These are phyloP conservation scores for Rossbeevera mucosa DNA, from an alignment of 768 basidiomycete species.

Conservation along the genomic window DNA sequence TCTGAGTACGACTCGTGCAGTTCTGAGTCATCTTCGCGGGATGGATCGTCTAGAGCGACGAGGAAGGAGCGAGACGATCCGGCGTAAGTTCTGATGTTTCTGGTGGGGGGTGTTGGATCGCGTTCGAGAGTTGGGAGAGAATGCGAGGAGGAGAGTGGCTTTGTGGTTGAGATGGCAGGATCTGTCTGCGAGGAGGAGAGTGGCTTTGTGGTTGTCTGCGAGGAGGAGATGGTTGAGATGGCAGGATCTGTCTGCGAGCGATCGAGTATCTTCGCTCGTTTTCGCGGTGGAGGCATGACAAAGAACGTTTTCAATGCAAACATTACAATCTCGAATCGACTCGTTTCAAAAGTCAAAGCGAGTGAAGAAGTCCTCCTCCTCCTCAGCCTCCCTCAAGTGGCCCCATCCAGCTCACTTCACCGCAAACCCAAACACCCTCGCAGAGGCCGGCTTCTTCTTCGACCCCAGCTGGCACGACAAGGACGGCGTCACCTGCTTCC, in stretches of 20 bases:
- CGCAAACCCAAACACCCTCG: constrained; percentile 71
- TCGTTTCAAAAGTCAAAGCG: constrained; percentile 66
- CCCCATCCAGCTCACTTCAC: constrained; percentile 61
- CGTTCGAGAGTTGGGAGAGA: constrained; percentile 17
- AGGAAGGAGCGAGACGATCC: constrained; percentile 80
- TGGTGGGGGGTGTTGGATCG: no score
- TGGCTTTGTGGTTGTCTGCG: background rate
- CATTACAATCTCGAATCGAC: constrained; percentile 52
- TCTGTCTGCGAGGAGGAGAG: constrained; percentile 51
- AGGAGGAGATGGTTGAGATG: no score
- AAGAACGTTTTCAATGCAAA: constrained; percentile 40
- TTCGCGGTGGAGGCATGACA: constrained; percentile 4
- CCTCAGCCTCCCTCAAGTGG: constrained; percentile 58
- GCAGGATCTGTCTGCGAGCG: constrained; percentile 62
- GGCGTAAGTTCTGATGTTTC: constrained; percentile 62
- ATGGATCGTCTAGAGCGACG: constrained; percentile 41
- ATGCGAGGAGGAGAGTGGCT: constrained; percentile 19
- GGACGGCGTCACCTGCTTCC: constrained; percentile 79
- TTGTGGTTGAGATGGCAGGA: constrained; percentile 2
- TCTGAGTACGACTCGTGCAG: constrained; percentile 72
- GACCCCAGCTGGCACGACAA: constrained; percentile 59
- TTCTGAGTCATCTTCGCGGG: constrained; percentile 45
- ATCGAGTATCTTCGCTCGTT: constrained; percentile 53
- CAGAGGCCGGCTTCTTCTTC: constrained; percentile 89
- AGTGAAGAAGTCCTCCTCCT: constrained; percentile 50